Evolutionary conservation across 2,329 filamentous ascomycete species (phyloP), one percentile per base, ranked within the genome.

Genomic region (Colletotrichum shisoi): DNA sequence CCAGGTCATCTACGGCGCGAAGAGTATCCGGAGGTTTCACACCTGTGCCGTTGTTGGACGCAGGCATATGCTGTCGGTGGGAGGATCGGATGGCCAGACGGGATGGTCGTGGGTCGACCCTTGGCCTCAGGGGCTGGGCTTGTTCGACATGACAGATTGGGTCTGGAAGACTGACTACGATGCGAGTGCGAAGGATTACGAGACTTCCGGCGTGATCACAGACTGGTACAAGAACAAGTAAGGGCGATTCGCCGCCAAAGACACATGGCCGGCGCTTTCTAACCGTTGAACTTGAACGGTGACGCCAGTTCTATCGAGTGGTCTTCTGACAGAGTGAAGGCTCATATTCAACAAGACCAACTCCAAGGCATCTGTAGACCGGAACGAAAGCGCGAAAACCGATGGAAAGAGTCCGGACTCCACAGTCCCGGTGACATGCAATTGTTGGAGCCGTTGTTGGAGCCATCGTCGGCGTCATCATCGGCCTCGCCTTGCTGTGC

Each of bases 181-280:
- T 7, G 57, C 63, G 13, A 63, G 51, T 21, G 67, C 60, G 8
- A 51, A 48, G 6, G 31, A 61, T 1, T 70, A 70, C 61, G 40
- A 68, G 13, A 53, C 48, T 3, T 19, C 63, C 5, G 17, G 54
- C 4, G 21, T 31, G 3, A 57, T 70, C 2, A 9, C 27, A 3
- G 40, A 61, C 4, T 70, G 67, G 69, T 70, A 70, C 52, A 24
- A 39, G 2, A 37, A 59, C 12, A 60, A 31, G 67, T 70, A 58
- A 57, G 51, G 31, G 2, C 2, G 9, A 8, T 6, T 6, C 48
- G 13, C 24, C 6, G 7, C 7, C 24, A 54, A 19, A 21, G 13
- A 17, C 7, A 3, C 24, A 24, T 13, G 31, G 17, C 13, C 19
- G 12, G n/a, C 8, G 5, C 9, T 17, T 8, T 12, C 61, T 68